Percentiles rank a stretch among this genome's conserved stretches.
phyloP scores from a whole-genome alignment of 2,329 filamentous ascomycete species.

The Anisogramma anomala region DNA sequence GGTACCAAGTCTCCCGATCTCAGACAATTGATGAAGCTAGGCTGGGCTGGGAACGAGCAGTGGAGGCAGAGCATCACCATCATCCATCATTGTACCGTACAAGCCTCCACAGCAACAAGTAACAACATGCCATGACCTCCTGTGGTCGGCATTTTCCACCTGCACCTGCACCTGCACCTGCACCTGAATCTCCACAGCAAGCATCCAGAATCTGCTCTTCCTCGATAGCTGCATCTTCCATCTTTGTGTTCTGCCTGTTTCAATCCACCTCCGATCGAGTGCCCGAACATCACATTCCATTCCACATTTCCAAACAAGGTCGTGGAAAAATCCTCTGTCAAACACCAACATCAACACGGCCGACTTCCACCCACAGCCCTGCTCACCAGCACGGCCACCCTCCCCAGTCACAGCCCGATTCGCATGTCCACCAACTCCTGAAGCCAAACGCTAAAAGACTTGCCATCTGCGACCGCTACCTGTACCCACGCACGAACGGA shows the following conservation, averaged over 20 bases:
- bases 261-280: slow-evolving; percentile 10
- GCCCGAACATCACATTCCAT: slow-evolving; percentile 13
- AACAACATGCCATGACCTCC: not conserved
- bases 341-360: slow-evolving; percentile 4
- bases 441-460: too few relatives aligned
- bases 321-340: slow-evolving; percentile 4
- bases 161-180: too few relatives aligned
- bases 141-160: too few relatives aligned
- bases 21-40: too few relatives aligned
- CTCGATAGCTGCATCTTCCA: not conserved
- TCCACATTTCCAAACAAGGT: not conserved
- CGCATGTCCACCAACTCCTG: too few relatives aligned
- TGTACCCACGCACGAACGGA: not conserved
- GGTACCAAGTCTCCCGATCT: too few relatives aligned
- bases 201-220: too few relatives aligned
- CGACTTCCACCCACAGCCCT: slow-evolving; percentile 2
- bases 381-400: not conserved
- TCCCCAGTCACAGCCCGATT: too few relatives aligned
- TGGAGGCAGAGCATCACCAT: not conserved
- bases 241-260: slow-evolving; percentile 3
- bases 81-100: too few relatives aligned
- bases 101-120: not conserved
- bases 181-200: too few relatives aligned
- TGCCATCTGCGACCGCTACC: too few relatives aligned
- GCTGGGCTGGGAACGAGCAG: too few relatives aligned